These are phyloP conservation scores for Penicillium pulvis DNA, from an alignment of 495 filamentous ascomycete species.

Conservation along the genomic window DNA sequence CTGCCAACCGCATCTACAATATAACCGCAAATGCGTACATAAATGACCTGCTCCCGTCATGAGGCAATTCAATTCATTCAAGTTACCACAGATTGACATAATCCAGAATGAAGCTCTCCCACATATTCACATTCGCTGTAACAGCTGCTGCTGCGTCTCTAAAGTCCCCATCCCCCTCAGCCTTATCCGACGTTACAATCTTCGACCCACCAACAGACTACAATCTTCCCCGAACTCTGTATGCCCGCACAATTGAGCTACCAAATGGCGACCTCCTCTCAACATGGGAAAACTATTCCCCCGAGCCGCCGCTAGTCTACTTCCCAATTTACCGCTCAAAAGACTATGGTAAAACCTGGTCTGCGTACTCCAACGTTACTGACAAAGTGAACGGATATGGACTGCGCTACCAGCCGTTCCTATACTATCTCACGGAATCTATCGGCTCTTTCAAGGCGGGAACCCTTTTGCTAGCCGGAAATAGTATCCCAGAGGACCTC, in stretches of 20 bases:
- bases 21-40: background rate
- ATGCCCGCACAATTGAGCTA: constrained; percentile 27
- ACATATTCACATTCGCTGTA: constrained; percentile 23
- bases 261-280: constrained; percentile 32
- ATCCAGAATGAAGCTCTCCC: constrained; percentile 6
- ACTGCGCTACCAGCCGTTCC: constrained; percentile 66
- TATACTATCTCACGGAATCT: constrained; percentile 58
- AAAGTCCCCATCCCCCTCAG: constrained; percentile 9
- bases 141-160: constrained; percentile 16
- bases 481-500: constrained; percentile 63
- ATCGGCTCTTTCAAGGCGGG: constrained; percentile 60
- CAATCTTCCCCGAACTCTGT: constrained; percentile 34
- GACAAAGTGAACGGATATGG: constrained; percentile 67
- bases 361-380: constrained; percentile 58
- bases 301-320: constrained; percentile 56
- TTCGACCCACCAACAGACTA: constrained; percentile 39
- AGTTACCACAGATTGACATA: background rate
- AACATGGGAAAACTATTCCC: constrained; percentile 67
- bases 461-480: constrained; percentile 64
- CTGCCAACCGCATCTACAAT: background rate
- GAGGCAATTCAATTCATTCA: background rate
- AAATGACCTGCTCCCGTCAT: background rate
- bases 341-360: constrained; percentile 65
- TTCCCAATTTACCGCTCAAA: constrained; percentile 67
- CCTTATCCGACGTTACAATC: constrained; percentile 25